Evolutionary conservation across 2,329 filamentous ascomycete genomes (phyloP).

Genomic region (Colletotrichum gloeosporioides): DNA sequence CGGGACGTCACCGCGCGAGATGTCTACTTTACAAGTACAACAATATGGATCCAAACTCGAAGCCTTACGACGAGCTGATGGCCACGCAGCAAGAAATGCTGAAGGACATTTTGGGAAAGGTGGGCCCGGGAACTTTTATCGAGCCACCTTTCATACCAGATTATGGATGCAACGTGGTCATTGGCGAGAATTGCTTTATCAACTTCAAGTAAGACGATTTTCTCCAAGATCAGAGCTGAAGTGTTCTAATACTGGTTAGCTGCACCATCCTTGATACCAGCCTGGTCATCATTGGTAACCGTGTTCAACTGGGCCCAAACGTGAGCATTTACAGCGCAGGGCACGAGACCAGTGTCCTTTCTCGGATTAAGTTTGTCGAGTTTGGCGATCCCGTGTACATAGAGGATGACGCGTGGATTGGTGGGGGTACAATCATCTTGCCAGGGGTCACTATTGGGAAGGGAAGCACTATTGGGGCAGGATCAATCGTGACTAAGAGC

Average conservation of each 20-base stretch:
- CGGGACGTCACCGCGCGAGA: constrained; percentile 59
- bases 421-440: constrained; percentile 48
- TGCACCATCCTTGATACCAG: constrained; percentile 56
- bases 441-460: constrained; percentile 44
- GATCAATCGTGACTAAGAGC: constrained; percentile 42
- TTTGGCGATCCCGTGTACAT: constrained; percentile 53
- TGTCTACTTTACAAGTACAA: constrained; percentile 64
- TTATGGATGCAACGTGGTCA: constrained; percentile 68
- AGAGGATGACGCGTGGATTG: constrained; percentile 53
- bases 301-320: constrained; percentile 57
- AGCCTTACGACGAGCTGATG: constrained; percentile 45
- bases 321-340: constrained; percentile 57
- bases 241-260: background rate
- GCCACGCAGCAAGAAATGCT: constrained; percentile 48
- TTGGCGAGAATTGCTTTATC: constrained; percentile 67
- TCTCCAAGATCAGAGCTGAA: background rate
- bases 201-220: constrained; percentile 51
- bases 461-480: constrained; percentile 45
- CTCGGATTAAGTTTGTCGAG: constrained; percentile 51
- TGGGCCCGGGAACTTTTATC: constrained; percentile 59
- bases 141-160: constrained; percentile 68
- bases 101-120: constrained; percentile 50
- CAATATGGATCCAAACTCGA: constrained; percentile 51
- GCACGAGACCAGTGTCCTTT: constrained; percentile 55
- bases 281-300: constrained; percentile 55